These are phyloP conservation scores for Hypoxylon sp. DNA, from an alignment of 2,329 filamentous ascomycete genomes.

Conservation along the genomic window DNA sequence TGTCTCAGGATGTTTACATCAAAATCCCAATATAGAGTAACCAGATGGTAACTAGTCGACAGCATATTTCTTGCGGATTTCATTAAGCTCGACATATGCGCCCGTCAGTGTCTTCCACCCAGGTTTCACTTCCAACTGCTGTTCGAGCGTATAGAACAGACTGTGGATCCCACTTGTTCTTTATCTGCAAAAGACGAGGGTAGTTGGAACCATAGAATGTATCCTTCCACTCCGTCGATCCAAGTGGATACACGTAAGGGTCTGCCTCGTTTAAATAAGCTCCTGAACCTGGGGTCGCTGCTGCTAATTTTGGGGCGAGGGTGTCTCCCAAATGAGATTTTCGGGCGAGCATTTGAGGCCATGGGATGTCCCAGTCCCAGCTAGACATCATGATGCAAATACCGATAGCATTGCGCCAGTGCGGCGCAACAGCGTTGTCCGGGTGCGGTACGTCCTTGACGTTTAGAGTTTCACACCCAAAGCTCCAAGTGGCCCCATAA, in stretches of 20 bases:
- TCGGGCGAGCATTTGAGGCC: constrained; percentile 6
- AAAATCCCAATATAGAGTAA: neutral
- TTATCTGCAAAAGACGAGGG: constrained; percentile 32
- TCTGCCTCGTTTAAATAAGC: constrained; percentile 42
- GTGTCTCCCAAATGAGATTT: constrained; percentile 8
- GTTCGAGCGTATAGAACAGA: constrained; percentile 15
- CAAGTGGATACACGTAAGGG: constrained; percentile 23
- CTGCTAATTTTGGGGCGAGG: constrained; percentile 23
- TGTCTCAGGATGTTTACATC: neutral
- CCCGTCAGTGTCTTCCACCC: neutral
- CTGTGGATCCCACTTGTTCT: constrained; percentile 40
- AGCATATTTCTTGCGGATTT: neutral
- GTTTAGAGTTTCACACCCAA: constrained; percentile 29
- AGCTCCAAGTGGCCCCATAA: constrained; percentile 6
- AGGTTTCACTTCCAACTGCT: neutral
- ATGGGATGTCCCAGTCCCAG: constrained; percentile 23
- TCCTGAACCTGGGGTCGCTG: constrained; percentile 21
- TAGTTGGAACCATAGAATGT: constrained; percentile 38
- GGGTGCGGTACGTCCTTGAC: constrained; percentile 18
- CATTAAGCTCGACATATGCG: neutral
- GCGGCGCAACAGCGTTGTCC: constrained; percentile 36
- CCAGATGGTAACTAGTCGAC: neutral
- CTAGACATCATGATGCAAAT: neutral
- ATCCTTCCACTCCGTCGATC: constrained; percentile 38
- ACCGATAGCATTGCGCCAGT: constrained; percentile 29